A percentile compares a stretch with the other conserved stretches of the same genome.
Evolutionary conservation across 1,284 basidiomycete genomes (phyloP).

Genomic region (Apiotrichum siamense): DNA sequence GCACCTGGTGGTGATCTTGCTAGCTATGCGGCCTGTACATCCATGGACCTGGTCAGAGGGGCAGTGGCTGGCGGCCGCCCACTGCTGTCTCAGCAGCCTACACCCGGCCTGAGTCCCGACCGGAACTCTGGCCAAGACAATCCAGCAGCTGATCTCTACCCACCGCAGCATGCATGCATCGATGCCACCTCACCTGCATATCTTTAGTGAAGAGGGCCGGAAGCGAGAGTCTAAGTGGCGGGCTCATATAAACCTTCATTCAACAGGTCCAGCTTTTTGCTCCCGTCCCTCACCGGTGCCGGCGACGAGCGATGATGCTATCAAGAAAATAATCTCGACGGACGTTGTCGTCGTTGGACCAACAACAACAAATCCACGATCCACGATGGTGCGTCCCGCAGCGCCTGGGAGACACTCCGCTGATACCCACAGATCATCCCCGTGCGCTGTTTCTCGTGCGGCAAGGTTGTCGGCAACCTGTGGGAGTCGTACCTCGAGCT

Average conservation of each 20-base stretch:
- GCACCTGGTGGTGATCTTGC: too few relatives aligned
- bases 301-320: background rate
- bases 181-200: too few relatives aligned
- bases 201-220: too few relatives aligned
- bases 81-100: too few relatives aligned
- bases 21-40: too few relatives aligned
- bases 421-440: constrained; percentile 43
- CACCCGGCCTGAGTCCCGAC: too few relatives aligned
- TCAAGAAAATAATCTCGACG: too few relatives aligned
- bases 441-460: constrained; percentile 67
- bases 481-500: constrained; percentile 80
- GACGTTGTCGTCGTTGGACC: background rate
- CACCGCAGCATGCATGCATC: too few relatives aligned
- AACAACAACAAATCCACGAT: background rate
- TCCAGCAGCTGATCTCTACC: too few relatives aligned
- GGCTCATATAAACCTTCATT: background rate
- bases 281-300: background rate
- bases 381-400: background rate
- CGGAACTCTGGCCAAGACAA: too few relatives aligned
- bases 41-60: too few relatives aligned
- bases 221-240: background rate
- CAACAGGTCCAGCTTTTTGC: background rate
- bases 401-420: background rate
- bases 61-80: too few relatives aligned
- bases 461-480: constrained; percentile 88